These are phyloP conservation scores for Arabidopsis arenosa DNA, from an alignment of 345 rosid genomes.

Conservation along the genomic window DNA sequence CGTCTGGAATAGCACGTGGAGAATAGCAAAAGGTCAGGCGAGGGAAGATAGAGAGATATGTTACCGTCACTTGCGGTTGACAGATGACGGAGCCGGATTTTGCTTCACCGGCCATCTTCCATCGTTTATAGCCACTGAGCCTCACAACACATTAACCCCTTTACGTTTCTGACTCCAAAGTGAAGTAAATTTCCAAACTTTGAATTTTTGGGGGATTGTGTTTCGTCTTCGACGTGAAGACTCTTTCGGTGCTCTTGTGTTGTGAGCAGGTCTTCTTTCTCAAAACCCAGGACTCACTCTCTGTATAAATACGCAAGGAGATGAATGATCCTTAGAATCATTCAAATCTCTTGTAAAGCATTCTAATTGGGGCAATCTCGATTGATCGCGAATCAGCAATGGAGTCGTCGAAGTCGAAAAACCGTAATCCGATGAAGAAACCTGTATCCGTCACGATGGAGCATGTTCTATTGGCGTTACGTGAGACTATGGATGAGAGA, in stretches of 20 bases:
- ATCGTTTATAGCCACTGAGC: neutral
- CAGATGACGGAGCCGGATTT: constrained; percentile 35
- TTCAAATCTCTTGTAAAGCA: neutral
- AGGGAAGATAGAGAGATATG: constrained; percentile 22
- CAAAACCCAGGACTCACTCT: constrained; percentile 12
- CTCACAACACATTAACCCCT: neutral
- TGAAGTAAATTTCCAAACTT: constrained; percentile 9
- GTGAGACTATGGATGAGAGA: constrained; percentile 90
- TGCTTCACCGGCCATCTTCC: constrained; percentile 37
- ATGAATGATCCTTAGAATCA: constrained; percentile 41
- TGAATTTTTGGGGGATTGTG: constrained; percentile 1
- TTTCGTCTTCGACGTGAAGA: constrained; percentile 25
- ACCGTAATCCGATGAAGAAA: constrained; percentile 56
- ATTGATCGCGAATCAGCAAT: constrained; percentile 39
- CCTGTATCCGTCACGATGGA: constrained; percentile 72
- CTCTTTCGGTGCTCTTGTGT: constrained; percentile 8
- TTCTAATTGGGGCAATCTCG: neutral
- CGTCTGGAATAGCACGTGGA: constrained; percentile 32
- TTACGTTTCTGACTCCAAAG: neutral
- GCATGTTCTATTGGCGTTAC: constrained; percentile 79
- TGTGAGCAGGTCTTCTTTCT: constrained; percentile 25
- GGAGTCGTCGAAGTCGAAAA: constrained; percentile 50
- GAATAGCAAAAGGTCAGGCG: neutral
- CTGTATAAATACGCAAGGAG: neutral
- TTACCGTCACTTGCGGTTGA: constrained; percentile 43